Evolutionary conservation across 306 rosid genomes (phyloP), one percentile per base, ranked within the genome.

Genomic region (Acacia crassicarpa): DNA sequence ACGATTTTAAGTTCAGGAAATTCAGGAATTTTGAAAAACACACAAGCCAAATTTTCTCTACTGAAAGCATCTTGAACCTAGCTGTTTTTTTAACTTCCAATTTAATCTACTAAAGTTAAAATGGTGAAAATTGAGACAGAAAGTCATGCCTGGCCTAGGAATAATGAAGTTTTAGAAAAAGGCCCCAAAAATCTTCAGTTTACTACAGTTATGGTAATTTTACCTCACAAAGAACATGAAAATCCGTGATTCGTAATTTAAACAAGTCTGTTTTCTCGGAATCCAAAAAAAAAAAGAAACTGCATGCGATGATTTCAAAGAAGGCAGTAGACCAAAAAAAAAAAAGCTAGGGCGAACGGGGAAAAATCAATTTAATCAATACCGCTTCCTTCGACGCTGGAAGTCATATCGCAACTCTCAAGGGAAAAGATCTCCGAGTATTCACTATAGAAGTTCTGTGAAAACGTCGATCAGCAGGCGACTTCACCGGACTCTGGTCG

Each of bases 371-470:
- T 40, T 38, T 4, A 40, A 41, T 49, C 27, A 85, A 58, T 68
- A 85, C 87, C 85, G 23, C 40, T 83, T 32, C 68, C 79, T 78
- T 75, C 87, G 53, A 35, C 56, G 69, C 16, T 73, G 82, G 79
- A 70, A 43, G 75, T 78, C 84, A 79, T 63, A 27, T 38, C 46
- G 27, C 27, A 19, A 38, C 22, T 85, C 54, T 84, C 85, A 19
- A 85, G 87, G 41, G 70, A 80, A 19, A n/a, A 87, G 85, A 87
- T 87, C 88, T 27, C 82, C 83, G 0, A 79, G 41, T 49, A 83
- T 27, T n/a, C 85, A 25, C 69, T 71, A 66, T 82, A 87, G 59
- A 86, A 85, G 43, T 75, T 85, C 85, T 76, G 89, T 53, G 84
- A 75, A 75, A 90, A 90, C 12, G 78, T 73, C 59, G 78, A 74